Evolutionary conservation across 768 basidiomycete genomes (phyloP).

Genomic region (Suillus clintonianus): DNA sequence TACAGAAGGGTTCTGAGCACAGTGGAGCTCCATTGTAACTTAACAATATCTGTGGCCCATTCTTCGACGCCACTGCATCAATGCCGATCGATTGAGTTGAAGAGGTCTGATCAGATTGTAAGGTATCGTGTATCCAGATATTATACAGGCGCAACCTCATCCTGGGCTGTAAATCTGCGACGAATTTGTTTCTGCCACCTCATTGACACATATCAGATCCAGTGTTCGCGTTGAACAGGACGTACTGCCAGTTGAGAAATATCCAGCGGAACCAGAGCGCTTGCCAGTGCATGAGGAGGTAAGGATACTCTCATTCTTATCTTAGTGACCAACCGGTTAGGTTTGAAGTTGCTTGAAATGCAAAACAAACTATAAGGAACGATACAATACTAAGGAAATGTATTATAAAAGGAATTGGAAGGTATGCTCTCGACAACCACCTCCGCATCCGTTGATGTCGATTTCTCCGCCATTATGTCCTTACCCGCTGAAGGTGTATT

Average conservation of each 20-base stretch:
- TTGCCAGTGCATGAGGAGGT: no score
- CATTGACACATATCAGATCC: not conserved
- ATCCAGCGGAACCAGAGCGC: slow-evolving; percentile 82
- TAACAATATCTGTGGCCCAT: not conserved
- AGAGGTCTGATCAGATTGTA: not conserved
- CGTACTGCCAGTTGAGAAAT: slow-evolving; percentile 56
- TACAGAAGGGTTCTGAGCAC: not conserved
- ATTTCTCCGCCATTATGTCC: not conserved
- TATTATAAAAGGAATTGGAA: not conserved
- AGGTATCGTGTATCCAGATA: not conserved
- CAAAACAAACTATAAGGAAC: not conserved
- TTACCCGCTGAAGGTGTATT: no score
- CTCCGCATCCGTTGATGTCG: not conserved
- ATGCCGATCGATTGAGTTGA: not conserved
- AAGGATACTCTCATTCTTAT: not conserved
- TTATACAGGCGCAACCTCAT: not conserved
- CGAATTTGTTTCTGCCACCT: slow-evolving; percentile 49
- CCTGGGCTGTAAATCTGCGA: slow-evolving; percentile 43
- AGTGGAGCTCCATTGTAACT: not conserved
- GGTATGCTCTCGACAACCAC: not conserved
- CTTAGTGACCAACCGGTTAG: not conserved
- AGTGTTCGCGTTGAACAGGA: not conserved
- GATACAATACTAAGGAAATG: not conserved
- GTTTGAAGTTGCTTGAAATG: not conserved
- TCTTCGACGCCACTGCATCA: not conserved